Base-by-base conservation (phyloP, 805 yeast species). In the Saccharomycodes ludwigii region DNA sequence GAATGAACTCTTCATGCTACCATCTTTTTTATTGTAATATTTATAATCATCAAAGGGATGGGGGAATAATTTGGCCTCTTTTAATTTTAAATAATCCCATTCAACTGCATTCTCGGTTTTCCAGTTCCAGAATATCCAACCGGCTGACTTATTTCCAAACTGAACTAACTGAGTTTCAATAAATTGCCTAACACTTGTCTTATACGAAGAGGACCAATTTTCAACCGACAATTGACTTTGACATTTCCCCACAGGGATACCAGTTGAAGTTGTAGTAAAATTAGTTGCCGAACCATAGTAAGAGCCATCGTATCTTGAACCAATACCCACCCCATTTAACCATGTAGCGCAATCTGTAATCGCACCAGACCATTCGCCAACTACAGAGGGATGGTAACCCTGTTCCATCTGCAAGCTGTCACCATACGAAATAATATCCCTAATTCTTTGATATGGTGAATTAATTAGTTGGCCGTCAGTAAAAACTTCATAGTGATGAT, bases 401-500 rank as follows among this genome's bases (percentile, higher is more conserved):
- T 58, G 59, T 6, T 46, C 46, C 2, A 19, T 11, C 1, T 35
- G 30, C 18, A 59, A 43, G 1, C 53, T 38, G 21, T 30, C 44
- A 13, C 49, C 68, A 46, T 33, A 59, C 37, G 38, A 53, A 40
- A 48, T 54, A 47, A 47, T 55, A 35, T 45, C 39, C 34, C 43
- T 31, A 3, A 48, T 18, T 48, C 67, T 45, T 37, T 54, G 40
- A 34, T 37, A 34, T 46, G 53, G 48, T 38, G 63, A 31, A 36
- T 54, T 65, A 31, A 59, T 46, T 34, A 84, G 65, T 56, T 81
- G 81, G 17, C 61, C 72, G 24, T 64, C 65, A 11, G 75, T 64
- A 54, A 88, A 86, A 14, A 84, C 88, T 59, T 85, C 93, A 58
- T 86, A 86, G 52, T 78, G 83, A 58, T 86, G 95, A 58, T 83